phyloP scores from a whole-genome alignment of 2,329 filamentous ascomycete genomes.

The Fusarium luffae region DNA sequence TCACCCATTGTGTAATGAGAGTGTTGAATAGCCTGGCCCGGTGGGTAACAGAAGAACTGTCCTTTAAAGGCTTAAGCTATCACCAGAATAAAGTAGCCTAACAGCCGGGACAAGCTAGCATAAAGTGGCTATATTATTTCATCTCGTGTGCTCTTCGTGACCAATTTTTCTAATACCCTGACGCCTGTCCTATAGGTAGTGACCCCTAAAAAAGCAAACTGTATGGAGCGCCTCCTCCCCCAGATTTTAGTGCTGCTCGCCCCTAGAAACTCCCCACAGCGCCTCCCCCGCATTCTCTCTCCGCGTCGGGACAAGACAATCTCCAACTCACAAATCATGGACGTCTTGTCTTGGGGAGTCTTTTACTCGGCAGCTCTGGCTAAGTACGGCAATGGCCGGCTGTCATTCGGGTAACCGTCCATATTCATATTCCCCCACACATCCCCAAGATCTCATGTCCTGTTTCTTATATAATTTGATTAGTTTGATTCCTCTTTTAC shows the following conservation, averaged over 20 bases:
- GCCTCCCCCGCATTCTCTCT: conserved; percentile 37
- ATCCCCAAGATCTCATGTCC: background rate
- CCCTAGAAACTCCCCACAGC: conserved; percentile 13
- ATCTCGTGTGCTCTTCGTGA: background rate
- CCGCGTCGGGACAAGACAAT: background rate
- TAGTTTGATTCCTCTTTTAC: background rate
- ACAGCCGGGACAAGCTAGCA: background rate
- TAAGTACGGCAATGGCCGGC: conserved; percentile 54
- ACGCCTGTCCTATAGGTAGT: background rate
- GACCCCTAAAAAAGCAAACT: background rate
- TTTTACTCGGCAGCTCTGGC: conserved; percentile 39
- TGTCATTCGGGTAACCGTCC: conserved; percentile 44
- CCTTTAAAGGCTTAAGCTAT: background rate
- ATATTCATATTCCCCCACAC: conserved; percentile 22
- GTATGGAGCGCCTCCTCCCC: conserved; percentile 5
- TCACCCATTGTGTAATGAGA: background rate
- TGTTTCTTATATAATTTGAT: background rate
- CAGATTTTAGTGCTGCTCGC: conserved; percentile 19
- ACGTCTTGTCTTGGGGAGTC: background rate
- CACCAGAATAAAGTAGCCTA: background rate
- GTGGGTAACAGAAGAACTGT: background rate
- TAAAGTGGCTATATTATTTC: background rate
- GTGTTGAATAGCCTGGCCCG: background rate
- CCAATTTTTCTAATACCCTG: background rate
- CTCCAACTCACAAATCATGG: conserved; percentile 10